These are phyloP conservation scores for Asterophora parasitica DNA, from an alignment of 768 basidiomycete genomes.

Conservation along the genomic window DNA sequence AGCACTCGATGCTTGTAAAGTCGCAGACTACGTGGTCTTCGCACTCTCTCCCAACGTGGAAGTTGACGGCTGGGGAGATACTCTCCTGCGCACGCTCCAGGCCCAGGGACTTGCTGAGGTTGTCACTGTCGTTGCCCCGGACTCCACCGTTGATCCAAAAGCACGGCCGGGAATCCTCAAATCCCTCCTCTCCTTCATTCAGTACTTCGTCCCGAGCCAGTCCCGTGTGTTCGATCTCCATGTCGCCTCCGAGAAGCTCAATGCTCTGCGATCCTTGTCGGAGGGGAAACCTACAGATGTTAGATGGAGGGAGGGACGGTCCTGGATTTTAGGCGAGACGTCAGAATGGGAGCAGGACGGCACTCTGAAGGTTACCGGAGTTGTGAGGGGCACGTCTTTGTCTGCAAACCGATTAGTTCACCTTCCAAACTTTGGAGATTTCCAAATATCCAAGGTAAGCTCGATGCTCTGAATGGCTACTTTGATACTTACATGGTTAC, in stretches of 20 bases:
- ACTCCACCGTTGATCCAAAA: conserved; percentile 52
- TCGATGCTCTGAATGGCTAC: not conserved
- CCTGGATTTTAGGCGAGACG: conserved; percentile 67
- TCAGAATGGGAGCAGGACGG: conserved; percentile 61
- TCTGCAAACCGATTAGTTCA: conserved; percentile 86
- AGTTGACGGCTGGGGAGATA: conserved; percentile 84
- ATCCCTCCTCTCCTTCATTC: conserved; percentile 89
- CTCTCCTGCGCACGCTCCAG: conserved; percentile 80
- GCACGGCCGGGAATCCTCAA: conserved; percentile 66
- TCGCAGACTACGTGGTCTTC: conserved; percentile 87
- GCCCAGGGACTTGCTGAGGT: conserved; percentile 87
- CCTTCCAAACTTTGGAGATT: conserved; percentile 85
- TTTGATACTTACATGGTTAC: not conserved
- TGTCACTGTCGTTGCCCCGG: conserved; percentile 65
- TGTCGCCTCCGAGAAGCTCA: conserved; percentile 58
- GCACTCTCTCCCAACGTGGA: conserved; percentile 77
- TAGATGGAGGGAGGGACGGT: conserved; percentile 77
- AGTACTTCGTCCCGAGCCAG: conserved; percentile 89
- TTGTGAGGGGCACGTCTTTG: conserved; percentile 73
- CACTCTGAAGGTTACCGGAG: conserved; percentile 70
- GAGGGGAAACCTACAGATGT: conserved; percentile 81
- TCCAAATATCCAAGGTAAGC: conserved; percentile 69
- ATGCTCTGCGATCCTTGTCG: conserved; percentile 69
- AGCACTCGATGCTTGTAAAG: conserved; percentile 80
- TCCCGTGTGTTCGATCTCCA: conserved; percentile 72